phyloP scores from a whole-genome alignment of 805 yeast genomes.

The Starmerella ratchasimensis region DNA sequence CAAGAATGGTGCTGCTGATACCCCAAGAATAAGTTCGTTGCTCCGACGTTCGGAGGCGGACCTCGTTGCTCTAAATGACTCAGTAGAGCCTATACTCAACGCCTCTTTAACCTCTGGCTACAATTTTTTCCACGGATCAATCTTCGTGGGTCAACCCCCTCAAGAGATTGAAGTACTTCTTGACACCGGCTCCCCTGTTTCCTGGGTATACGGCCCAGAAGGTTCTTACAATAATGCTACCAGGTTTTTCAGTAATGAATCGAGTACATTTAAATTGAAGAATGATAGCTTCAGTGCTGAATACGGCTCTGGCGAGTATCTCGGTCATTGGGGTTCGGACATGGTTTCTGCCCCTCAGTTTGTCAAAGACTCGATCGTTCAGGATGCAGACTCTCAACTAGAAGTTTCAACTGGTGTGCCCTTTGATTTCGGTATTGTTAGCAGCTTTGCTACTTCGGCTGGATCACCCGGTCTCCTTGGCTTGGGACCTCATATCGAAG shows the following conservation, averaged over 20 bases:
- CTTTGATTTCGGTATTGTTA: slow-evolving; percentile 25
- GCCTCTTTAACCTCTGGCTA: slow-evolving; percentile 22
- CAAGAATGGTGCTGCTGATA: background rate
- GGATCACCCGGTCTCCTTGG: slow-evolving; percentile 23
- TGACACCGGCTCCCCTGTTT: slow-evolving; percentile 39
- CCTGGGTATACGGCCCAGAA: slow-evolving; percentile 34
- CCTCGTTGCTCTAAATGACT: slow-evolving; percentile 1
- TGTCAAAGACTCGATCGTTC: slow-evolving; percentile 3
- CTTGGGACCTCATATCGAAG: slow-evolving; percentile 20
- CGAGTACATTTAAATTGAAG: slow-evolving; percentile 26
- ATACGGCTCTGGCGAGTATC: slow-evolving; percentile 28
- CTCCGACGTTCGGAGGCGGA: too few relatives aligned
- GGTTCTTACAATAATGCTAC: slow-evolving; percentile 23
- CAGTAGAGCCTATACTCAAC: slow-evolving; percentile 14
- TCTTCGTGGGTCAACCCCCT: slow-evolving; percentile 32
- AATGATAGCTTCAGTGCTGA: slow-evolving; percentile 29
- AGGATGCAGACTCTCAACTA: slow-evolving; percentile 4
- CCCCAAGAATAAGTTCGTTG: too few relatives aligned
- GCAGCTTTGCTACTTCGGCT: slow-evolving; percentile 17
- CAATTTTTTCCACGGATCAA: slow-evolving; percentile 27
- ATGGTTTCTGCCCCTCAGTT: slow-evolving; percentile 19
- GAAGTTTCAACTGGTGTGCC: slow-evolving; percentile 4
- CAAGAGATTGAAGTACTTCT: slow-evolving; percentile 32
- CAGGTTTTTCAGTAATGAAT: slow-evolving; percentile 20
- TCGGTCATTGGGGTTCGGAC: slow-evolving; percentile 26